Conservation (phyloP, 2,329 filamentous ascomycete genomes). For the Aspergillus sp. region DNA sequence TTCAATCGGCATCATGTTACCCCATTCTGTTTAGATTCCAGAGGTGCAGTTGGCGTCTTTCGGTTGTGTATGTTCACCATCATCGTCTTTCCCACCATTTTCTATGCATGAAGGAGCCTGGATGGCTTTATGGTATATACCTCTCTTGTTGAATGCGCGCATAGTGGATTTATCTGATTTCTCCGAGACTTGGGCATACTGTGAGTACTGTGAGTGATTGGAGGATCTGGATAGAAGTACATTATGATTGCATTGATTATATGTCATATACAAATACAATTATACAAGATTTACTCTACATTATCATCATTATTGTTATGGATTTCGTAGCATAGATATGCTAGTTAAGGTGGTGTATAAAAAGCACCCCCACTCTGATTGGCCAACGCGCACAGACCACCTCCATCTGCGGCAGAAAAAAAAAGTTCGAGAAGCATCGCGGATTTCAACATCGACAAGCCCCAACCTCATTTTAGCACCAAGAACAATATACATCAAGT, state of each 20-base stretch:
- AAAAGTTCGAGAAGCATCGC: neutral
- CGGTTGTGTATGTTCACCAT: slow-evolving; percentile 14
- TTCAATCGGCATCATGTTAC: neutral
- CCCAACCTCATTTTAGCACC: neutral
- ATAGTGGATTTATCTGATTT: neutral
- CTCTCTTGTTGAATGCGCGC: slow-evolving; percentile 6
- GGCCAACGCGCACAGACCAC: slow-evolving; percentile 10
- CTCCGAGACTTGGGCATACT: neutral
- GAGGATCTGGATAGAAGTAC: neutral
- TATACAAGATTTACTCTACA: neutral
- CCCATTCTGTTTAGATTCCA: slow-evolving; percentile 2
- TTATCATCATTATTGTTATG: too few relatives aligned
- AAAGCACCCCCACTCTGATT: neutral
- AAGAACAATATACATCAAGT: neutral
- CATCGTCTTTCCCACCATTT: slow-evolving; percentile 5
- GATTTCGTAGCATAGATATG: too few relatives aligned
- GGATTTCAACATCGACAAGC: neutral
- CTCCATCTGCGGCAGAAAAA: slow-evolving; percentile 10
- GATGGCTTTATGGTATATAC: slow-evolving; percentile 6
- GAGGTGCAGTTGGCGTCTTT: slow-evolving; percentile 6
- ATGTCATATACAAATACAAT: neutral
- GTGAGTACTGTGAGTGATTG: neutral
- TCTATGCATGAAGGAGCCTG: slow-evolving; percentile 7
- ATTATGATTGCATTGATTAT: neutral
- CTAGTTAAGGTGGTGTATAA: too few relatives aligned